Conservation (phyloP, 2,329 filamentous ascomycete species). For the Aureobasidium vineae region DNA sequence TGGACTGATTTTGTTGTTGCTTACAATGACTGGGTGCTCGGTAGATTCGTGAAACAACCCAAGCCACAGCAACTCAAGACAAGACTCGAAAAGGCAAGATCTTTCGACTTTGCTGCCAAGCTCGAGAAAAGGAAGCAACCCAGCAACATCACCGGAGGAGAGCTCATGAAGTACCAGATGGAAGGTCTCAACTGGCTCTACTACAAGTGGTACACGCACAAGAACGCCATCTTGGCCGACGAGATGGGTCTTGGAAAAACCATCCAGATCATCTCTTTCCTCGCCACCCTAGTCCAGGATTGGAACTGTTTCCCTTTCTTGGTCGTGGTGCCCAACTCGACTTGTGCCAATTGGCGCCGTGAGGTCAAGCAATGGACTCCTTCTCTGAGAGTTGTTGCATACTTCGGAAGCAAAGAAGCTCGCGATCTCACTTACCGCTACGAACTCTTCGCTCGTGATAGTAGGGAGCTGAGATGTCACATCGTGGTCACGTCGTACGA, state of each 20-base stretch:
- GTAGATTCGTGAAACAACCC: constrained; percentile 68
- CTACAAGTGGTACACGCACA: constrained; percentile 77
- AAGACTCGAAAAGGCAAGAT: constrained; percentile 66
- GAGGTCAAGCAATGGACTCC: constrained; percentile 96
- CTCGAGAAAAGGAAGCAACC: constrained; percentile 72
- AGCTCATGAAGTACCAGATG: constrained; percentile 90
- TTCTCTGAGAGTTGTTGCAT: constrained; percentile 81
- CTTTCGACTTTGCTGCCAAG: constrained; percentile 61
- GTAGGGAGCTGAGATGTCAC: constrained; percentile 74
- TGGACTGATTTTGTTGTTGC: constrained; percentile 80
- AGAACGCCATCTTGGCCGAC: constrained; percentile 89
- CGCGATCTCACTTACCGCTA: constrained; percentile 75
- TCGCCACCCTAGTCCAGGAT: constrained; percentile 64
- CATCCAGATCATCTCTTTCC: constrained; percentile 82
- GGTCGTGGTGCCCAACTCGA: constrained; percentile 90
- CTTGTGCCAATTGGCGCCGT: constrained; percentile 94
- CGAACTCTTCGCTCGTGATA: constrained; percentile 73
- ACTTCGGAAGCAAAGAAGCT: constrained; percentile 74
- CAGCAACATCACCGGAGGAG: constrained; percentile 67
- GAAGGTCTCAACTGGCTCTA: constrained; percentile 95
- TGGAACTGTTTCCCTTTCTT: constrained; percentile 85
- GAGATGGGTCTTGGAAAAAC: constrained; percentile 99
- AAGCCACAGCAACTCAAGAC: constrained; percentile 58
- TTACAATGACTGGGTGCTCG: constrained; percentile 81
- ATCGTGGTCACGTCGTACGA: constrained; percentile 96